Evolutionary conservation across 176 grass and related monocot genomes (phyloP).

Genomic region (Themeda triandra): DNA sequence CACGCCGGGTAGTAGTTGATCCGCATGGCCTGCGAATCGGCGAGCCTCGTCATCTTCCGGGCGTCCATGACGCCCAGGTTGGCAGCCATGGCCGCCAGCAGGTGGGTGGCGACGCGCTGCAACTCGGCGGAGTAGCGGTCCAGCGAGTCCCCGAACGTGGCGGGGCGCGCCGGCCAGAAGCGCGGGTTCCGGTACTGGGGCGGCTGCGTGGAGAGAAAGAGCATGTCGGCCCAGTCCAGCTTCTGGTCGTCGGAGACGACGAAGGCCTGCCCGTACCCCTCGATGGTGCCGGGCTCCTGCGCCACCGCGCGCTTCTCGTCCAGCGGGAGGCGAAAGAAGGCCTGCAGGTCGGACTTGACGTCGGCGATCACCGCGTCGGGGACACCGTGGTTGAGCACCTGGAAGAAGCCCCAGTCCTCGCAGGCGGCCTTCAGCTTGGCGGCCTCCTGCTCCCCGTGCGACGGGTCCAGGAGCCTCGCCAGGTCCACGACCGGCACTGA

Average conservation of each 20-base stretch:
- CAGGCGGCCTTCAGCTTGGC: slow-evolving; percentile 31
- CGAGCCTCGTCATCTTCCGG: slow-evolving; percentile 11
- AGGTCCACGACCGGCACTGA: slow-evolving; percentile 19
- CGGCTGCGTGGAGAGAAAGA: slow-evolving; percentile 41
- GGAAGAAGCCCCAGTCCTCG: slow-evolving; percentile 52
- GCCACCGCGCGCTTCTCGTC: slow-evolving; percentile 14
- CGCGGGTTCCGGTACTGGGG: slow-evolving; percentile 22
- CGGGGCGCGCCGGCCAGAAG: slow-evolving; percentile 31
- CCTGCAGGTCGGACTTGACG: slow-evolving; percentile 14
- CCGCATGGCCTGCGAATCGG: slow-evolving; percentile 13
- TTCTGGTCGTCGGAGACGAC: slow-evolving; percentile 48
- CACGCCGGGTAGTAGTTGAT: slow-evolving; percentile 71
- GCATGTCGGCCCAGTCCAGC: slow-evolving; percentile 60
- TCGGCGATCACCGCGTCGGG: slow-evolving; percentile 1
- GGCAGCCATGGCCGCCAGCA: slow-evolving; percentile 33
- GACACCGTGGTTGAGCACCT: slow-evolving; percentile 40
- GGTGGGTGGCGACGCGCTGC: slow-evolving; percentile 24
- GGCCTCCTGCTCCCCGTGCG: neutral
- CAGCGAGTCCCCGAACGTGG: slow-evolving; percentile 33
- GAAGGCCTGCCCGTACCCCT: slow-evolving; percentile 62
- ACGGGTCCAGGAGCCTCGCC: slow-evolving; percentile 9
- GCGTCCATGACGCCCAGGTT: slow-evolving; percentile 26
- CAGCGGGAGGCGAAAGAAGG: slow-evolving; percentile 42
- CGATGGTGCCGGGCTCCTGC: slow-evolving; percentile 28
- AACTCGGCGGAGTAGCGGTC: slow-evolving; percentile 22